Conservation (phyloP, 2,329 filamentous ascomycete genomes). For the Corniculantispora saksenae region DNA sequence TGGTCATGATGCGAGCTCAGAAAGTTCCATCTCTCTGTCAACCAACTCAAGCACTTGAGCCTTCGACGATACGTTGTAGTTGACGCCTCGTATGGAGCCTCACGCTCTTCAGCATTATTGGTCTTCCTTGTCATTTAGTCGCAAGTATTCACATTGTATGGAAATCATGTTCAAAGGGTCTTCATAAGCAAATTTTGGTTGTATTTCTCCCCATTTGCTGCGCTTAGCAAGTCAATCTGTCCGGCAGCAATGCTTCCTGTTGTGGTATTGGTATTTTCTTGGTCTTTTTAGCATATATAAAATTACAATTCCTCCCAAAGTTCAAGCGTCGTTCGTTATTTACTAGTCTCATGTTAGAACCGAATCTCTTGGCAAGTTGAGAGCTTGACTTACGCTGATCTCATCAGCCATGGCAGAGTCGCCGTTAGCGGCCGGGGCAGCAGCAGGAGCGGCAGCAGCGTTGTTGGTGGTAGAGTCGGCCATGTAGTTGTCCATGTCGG, state of each 20-base stretch:
- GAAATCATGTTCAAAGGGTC: neutral
- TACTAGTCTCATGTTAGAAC: conserved; percentile 9
- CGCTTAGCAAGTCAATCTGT: conserved; percentile 14
- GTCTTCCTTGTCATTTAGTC: too few relatives aligned
- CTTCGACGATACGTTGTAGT: neutral
- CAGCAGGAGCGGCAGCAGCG: conserved; percentile 46
- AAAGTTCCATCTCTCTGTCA: neutral
- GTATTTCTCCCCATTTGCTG: neutral
- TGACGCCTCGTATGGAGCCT: neutral
- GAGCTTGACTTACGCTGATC: conserved; percentile 46
- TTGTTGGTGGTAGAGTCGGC: conserved; percentile 45
- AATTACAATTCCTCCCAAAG: conserved; percentile 10
- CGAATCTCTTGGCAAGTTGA: neutral
- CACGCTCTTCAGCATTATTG: neutral
- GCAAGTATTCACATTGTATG: neutral
- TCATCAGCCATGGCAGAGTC: conserved; percentile 69
- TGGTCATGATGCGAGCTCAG: neutral
- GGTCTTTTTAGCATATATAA: conserved; percentile 10
- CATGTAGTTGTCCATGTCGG: conserved; percentile 97
- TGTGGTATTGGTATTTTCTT: conserved; percentile 12
- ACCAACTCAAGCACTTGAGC: neutral
- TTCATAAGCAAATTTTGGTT: neutral
- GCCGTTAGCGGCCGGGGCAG: conserved; percentile 49
- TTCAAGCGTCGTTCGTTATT: neutral
- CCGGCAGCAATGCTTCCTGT: neutral